phyloP scores from a whole-genome alignment of 1,284 basidiomycete species.

The Puccinia novopanici region DNA sequence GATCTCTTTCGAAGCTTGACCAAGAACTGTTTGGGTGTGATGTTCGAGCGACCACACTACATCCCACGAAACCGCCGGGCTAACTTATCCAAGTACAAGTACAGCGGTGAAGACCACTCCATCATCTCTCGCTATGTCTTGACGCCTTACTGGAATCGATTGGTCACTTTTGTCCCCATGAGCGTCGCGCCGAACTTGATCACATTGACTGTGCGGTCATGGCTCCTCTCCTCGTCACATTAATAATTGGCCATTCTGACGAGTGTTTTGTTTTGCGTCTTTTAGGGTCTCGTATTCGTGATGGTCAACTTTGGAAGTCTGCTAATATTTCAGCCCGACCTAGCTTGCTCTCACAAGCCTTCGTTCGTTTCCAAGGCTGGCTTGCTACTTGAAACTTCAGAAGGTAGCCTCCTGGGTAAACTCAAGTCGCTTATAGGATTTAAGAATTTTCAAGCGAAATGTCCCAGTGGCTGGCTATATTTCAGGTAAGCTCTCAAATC shows the following conservation, averaged over 20 bases:
- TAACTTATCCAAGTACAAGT: slow-evolving; percentile 65
- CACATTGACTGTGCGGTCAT: slow-evolving; percentile 66
- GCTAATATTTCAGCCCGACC: slow-evolving; percentile 58
- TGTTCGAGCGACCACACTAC: slow-evolving; percentile 54
- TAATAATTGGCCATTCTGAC: slow-evolving; percentile 66
- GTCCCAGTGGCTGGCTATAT: slow-evolving; percentile 46
- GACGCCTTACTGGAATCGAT: slow-evolving; percentile 90
- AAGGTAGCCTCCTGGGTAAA: not conserved
- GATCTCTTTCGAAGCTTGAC: not conserved
- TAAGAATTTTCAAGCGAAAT: slow-evolving; percentile 17
- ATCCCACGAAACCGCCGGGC: slow-evolving; percentile 61
- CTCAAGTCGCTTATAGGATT: slow-evolving; percentile 28
- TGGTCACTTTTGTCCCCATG: slow-evolving; percentile 85
- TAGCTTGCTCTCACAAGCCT: slow-evolving; percentile 40
- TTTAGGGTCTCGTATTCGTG: slow-evolving; percentile 74
- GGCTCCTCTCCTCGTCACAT: slow-evolving; percentile 11
- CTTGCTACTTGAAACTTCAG: not conserved
- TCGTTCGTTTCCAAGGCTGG: slow-evolving; percentile 54
- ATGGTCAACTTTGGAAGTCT: slow-evolving; percentile 80
- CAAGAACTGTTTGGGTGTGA: not conserved
- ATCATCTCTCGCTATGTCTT: slow-evolving; percentile 68
- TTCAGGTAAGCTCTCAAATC: slow-evolving; percentile 21
- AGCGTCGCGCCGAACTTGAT: slow-evolving; percentile 79
- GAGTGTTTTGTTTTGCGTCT: slow-evolving; percentile 62
- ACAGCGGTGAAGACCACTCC: slow-evolving; percentile 65